These are phyloP conservation scores for Thielaviopsis punctulata DNA, from an alignment of 2,329 filamentous ascomycete species.

Conservation along the genomic window DNA sequence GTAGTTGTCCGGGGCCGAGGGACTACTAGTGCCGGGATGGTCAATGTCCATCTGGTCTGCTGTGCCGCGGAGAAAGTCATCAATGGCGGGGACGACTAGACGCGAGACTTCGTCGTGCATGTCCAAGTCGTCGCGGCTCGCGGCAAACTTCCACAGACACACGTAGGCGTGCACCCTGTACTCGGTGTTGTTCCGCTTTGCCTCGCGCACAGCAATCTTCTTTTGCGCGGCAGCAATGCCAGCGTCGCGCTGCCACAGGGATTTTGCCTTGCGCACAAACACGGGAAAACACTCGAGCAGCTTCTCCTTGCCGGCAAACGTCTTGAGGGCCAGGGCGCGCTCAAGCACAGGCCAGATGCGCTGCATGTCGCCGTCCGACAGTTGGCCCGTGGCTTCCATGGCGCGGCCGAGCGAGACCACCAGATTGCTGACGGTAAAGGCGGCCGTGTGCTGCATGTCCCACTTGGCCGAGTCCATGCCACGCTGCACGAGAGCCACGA, in stretches of 20 bases:
- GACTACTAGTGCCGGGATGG: conserved; percentile 29
- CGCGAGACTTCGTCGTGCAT: conserved; percentile 49
- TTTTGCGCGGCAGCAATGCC: conserved; percentile 47
- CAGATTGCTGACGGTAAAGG: conserved; percentile 61
- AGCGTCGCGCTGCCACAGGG: conserved; percentile 36
- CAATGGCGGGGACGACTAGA: conserved; percentile 46
- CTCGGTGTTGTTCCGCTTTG: conserved; percentile 73
- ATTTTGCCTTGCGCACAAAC: conserved; percentile 50
- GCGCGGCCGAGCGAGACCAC: conserved; percentile 47
- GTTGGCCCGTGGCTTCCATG: conserved; percentile 37
- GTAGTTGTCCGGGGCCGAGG: not conserved
- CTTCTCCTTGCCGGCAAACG: conserved; percentile 80
- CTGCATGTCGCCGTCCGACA: conserved; percentile 41
- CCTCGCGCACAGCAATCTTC: conserved; percentile 71
- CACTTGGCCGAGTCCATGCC: conserved; percentile 69
- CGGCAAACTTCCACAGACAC: conserved; percentile 56
- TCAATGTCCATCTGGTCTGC: conserved; percentile 57
- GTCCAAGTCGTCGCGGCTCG: conserved; percentile 48
- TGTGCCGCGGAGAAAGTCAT: conserved; percentile 31
- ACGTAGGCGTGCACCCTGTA: conserved; percentile 64
- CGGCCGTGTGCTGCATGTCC: conserved; percentile 78
- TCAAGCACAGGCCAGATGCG: conserved; percentile 71
- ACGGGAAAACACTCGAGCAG: conserved; percentile 64
- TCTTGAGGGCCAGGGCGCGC: conserved; percentile 69
- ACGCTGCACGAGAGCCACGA: conserved; percentile 47